These are phyloP conservation scores for Claviceps sp. DNA, from an alignment of 2,329 filamentous ascomycete genomes.

Conservation along the genomic window DNA sequence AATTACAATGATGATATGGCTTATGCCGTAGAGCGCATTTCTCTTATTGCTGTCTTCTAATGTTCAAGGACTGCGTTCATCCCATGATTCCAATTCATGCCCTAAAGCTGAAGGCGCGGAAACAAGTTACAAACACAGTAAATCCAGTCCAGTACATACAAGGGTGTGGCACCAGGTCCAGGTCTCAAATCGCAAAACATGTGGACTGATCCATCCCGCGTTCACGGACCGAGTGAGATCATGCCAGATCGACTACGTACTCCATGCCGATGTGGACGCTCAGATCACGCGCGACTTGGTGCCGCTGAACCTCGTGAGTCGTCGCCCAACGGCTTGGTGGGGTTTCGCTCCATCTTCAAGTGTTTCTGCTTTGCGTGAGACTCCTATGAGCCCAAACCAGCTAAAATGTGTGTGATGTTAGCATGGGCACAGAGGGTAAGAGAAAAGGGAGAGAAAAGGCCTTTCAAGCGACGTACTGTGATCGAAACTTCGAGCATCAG, in stretches of 20 bases:
- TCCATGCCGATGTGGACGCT: background rate
- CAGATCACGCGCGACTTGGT: conserved; percentile 24
- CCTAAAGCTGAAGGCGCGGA: background rate
- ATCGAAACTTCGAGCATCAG: conserved; percentile 27
- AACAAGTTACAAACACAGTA: background rate
- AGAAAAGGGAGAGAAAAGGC: background rate
- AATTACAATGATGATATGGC: no score
- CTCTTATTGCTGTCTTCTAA: no score
- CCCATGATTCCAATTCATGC: background rate
- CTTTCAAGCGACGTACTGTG: conserved; percentile 20
- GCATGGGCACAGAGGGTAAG: background rate
- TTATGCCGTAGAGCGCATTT: no score
- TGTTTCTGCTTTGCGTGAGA: conserved; percentile 88
- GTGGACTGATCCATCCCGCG: background rate
- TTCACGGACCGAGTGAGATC: no score
- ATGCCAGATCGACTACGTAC: no score
- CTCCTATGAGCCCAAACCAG: conserved; percentile 53
- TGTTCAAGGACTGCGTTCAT: background rate
- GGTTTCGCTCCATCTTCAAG: conserved; percentile 75
- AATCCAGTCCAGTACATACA: background rate
- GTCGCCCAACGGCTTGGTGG: conserved; percentile 85
- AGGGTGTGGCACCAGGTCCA: background rate
- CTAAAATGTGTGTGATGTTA: background rate
- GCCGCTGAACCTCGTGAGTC: conserved; percentile 49
- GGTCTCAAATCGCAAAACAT: background rate